These are phyloP conservation scores for Brassica incana DNA, from an alignment of 345 rosid species.

Conservation along the genomic window DNA sequence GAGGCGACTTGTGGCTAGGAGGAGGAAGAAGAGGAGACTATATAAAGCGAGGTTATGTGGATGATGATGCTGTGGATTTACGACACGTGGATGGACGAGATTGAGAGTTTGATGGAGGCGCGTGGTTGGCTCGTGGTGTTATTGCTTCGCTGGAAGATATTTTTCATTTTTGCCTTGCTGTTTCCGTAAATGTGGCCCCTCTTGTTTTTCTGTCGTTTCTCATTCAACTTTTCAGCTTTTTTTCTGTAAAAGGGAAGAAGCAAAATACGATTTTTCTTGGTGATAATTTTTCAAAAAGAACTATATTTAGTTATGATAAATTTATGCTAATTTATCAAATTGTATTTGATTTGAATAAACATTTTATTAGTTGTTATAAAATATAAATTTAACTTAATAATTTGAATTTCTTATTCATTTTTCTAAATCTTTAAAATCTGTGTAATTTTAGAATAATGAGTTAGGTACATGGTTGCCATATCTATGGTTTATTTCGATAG, in stretches of 20 bases:
- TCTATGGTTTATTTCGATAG: too few species aligned
- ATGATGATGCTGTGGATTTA: slow-evolving; percentile 39
- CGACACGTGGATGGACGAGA: slow-evolving; percentile 49
- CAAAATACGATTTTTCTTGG: not conserved
- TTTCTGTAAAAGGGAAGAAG: not conserved
- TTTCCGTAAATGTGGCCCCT: not conserved
- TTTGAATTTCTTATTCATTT: too few species aligned
- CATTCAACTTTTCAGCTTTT: not conserved
- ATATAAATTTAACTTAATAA: too few species aligned
- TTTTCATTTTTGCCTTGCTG: not conserved
- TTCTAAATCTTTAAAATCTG: too few species aligned
- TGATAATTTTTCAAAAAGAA: not conserved
- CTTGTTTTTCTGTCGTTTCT: not conserved
- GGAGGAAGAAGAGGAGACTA: not conserved
- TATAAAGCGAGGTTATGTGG: slow-evolving; percentile 27
- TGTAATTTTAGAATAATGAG: too few species aligned
- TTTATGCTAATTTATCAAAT: not conserved
- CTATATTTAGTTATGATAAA: too few species aligned
- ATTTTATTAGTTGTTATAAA: not conserved
- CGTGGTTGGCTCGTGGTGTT: slow-evolving; percentile 45
- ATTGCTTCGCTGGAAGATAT: slow-evolving; percentile 35
- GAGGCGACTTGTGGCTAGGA: slow-evolving; percentile 15
- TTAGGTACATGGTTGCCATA: too few species aligned
- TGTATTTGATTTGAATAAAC: too few species aligned
- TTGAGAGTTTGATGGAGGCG: slow-evolving; percentile 39